A percentile compares a stretch with the other conserved stretches of the same genome.
Conservation (phyloP, 1,284 basidiomycete genomes). For the Tilletia setariae region DNA sequence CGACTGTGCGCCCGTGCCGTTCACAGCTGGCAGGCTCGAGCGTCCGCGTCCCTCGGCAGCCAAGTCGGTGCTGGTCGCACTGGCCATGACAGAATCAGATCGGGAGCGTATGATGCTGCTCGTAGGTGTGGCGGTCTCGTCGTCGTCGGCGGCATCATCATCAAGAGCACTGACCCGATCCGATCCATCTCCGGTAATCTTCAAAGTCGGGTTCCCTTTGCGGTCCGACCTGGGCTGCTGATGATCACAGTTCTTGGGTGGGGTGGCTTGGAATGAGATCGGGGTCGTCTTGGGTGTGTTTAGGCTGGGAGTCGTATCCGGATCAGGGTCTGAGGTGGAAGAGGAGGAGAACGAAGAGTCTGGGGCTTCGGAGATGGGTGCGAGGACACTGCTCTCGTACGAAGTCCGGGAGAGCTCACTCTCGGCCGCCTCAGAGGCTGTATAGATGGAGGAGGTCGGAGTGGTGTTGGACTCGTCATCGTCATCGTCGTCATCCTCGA, state of each 20-base stretch:
- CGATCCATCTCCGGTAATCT: not conserved
- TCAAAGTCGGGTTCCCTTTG: not conserved
- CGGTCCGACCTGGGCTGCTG: too few species aligned
- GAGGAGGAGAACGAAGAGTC: conserved; percentile 3
- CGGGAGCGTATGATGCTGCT: not conserved
- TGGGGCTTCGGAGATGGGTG: conserved; percentile 4
- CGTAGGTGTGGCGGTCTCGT: not conserved
- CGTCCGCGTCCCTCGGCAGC: too few species aligned
- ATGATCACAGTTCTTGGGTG: too few species aligned
- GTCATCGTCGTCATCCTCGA: not conserved
- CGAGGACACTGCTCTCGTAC: conserved; percentile 7
- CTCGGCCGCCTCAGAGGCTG: not conserved
- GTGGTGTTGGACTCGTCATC: not conserved
- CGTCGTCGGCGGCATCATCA: not conserved
- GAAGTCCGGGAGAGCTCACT: conserved; percentile 2
- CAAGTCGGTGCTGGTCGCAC: too few species aligned
- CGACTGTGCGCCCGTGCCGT: too few species aligned
- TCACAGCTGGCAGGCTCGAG: too few species aligned
- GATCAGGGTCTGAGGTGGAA: not conserved
- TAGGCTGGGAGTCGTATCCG: not conserved
- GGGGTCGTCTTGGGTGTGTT: not conserved
- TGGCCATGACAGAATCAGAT: not conserved
- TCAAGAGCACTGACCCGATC: too few species aligned
- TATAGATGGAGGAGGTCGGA: not conserved
- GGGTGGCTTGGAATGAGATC: not conserved